These are phyloP conservation scores for Candolleomyces efflorescens DNA, from an alignment of 768 basidiomycete genomes.

Conservation along the genomic window DNA sequence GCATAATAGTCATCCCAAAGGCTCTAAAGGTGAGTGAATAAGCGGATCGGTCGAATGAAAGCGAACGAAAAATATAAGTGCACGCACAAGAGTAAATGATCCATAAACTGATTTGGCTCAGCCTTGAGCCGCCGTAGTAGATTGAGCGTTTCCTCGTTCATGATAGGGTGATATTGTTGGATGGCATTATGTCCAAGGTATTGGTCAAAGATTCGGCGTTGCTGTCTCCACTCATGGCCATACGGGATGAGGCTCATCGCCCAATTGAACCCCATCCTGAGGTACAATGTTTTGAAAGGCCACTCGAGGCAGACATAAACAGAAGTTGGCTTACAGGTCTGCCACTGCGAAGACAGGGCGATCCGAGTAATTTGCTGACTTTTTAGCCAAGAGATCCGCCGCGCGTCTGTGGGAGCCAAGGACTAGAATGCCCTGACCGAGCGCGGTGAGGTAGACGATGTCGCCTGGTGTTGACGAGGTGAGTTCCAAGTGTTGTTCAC, in stretches of 20 bases:
- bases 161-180: constrained; percentile 13
- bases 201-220: constrained; percentile 22
- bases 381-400: no score
- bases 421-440: no score
- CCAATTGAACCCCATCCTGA: constrained; percentile 8
- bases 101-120: neutral
- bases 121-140: constrained; percentile 1
- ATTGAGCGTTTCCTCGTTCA: neutral
- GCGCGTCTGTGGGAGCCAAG: no score
- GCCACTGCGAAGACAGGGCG: no score
- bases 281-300: neutral
- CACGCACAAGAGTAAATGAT: neutral
- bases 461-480: neutral
- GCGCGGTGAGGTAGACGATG: no score
- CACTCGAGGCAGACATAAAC: no score
- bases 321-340: no score
- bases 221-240: constrained; percentile 16
- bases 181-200: constrained; percentile 18
- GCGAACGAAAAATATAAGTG: neutral
- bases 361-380: no score
- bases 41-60: neutral
- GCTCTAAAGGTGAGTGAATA: neutral
- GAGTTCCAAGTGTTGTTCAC: no score
- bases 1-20: constrained; percentile 15
- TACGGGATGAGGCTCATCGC: constrained; percentile 14